These are phyloP conservation scores for Euphorbia peplus DNA, from an alignment of 345 rosid species.

Conservation along the genomic window DNA sequence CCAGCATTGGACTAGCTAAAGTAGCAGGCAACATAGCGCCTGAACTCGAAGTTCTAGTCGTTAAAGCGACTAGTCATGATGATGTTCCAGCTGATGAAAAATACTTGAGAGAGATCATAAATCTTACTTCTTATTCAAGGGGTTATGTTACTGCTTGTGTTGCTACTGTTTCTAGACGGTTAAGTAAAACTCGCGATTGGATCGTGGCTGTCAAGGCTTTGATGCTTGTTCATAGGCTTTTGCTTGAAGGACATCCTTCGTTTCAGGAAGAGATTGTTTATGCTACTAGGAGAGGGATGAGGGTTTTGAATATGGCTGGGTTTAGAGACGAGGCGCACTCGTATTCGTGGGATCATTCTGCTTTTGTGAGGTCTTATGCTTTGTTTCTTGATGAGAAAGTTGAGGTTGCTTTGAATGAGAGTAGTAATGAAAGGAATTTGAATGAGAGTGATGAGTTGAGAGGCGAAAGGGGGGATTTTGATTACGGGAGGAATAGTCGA, in stretches of 20 bases:
- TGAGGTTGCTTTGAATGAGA: slow-evolving; percentile 52
- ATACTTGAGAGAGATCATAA: slow-evolving; percentile 25
- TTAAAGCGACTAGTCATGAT: slow-evolving; percentile 28
- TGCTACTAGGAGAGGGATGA: slow-evolving; percentile 66
- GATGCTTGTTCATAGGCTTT: slow-evolving; percentile 64
- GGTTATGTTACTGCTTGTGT: slow-evolving; percentile 23
- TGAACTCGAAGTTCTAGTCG: slow-evolving; percentile 25
- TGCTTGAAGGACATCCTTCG: slow-evolving; percentile 63
- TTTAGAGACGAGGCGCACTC: slow-evolving; percentile 79
- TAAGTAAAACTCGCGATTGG: slow-evolving; percentile 53
- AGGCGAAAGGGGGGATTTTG: slow-evolving; percentile 16
- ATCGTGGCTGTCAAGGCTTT: slow-evolving; percentile 78
- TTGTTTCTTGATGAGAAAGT: slow-evolving; percentile 78
- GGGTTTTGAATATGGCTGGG: slow-evolving; percentile 81
- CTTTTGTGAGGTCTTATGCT: slow-evolving; percentile 69
- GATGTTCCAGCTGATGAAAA: slow-evolving; percentile 22
- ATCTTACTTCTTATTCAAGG: slow-evolving; percentile 19
- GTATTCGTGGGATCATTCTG: slow-evolving; percentile 82
- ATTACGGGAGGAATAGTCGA: slow-evolving; percentile 12
- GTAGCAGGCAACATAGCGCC: slow-evolving; percentile 21
- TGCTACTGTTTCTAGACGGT: slow-evolving; percentile 18
- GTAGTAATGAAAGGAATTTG: slow-evolving; percentile 17
- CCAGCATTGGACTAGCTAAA: slow-evolving; percentile 26
- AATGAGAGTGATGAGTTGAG: slow-evolving; percentile 14
- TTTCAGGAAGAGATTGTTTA: slow-evolving; percentile 76